Conservation (phyloP, 441 rosid genomes). For the Pelargonium cotyledonis region DNA sequence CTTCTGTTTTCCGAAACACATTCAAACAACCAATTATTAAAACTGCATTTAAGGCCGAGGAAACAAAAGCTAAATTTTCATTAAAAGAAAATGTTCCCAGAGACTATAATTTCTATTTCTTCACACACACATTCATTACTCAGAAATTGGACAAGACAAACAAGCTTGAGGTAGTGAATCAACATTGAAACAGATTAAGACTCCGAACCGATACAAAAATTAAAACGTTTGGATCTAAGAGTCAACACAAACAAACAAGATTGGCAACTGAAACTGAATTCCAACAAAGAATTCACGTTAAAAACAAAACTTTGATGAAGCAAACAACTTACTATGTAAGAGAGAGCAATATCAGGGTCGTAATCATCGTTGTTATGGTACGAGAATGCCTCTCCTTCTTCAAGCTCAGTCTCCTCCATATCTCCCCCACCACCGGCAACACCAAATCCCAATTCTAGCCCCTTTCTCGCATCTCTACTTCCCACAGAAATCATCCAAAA, state of each 20-base stretch:
- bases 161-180: not conserved
- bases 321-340: constrained; percentile 62
- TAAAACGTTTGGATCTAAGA: constrained; percentile 25
- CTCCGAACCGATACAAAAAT: not conserved
- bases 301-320: not conserved
- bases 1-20: not conserved
- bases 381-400: constrained; percentile 96
- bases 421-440: constrained; percentile 32
- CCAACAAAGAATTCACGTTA: not conserved
- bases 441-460: constrained; percentile 49
- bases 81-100: not conserved
- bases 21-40: constrained; percentile 2
- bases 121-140: constrained; percentile 1
- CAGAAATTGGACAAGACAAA: not conserved
- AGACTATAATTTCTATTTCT: not conserved
- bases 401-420: constrained; percentile 89
- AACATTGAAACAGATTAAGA: constrained; percentile 3
- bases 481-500: constrained; percentile 4
- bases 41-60: not conserved
- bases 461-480: constrained; percentile 16
- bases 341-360: constrained; percentile 63
- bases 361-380: constrained; percentile 45
- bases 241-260: constrained; percentile 51
- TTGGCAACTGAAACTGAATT: constrained; percentile 73
- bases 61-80: too few relatives aligned